Base-by-base conservation (phyloP, 371 early-diverging fungal genomes). In the Mucor sp. region DNA sequence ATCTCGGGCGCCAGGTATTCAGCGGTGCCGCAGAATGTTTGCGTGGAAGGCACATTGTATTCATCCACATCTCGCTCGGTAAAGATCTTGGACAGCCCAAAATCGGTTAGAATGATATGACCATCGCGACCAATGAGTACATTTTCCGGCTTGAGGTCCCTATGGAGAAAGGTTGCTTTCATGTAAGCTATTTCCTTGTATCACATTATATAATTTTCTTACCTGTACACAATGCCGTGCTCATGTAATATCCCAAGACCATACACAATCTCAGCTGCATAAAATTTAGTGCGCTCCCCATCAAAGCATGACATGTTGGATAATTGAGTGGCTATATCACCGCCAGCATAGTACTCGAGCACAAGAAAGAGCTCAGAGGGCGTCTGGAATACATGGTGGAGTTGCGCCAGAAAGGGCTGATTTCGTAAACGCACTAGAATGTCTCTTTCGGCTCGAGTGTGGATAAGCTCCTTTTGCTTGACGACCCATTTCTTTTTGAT, bases 11-110 rank as follows among this genome's bases (percentile, higher is more conserved):
- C 85, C 27, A 93, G 72, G 63, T 94, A 94, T 62, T 96, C 98
- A 2, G 97, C 93, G 0, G 99, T 97, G 5, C 99, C 99, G 70
- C 98, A 96, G 71, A 96, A 95, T 0, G 97, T 97, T 59, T 87
- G 88, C 43, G 96, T 96, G 57, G 79, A 80, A n/a, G 72, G 70
- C 8, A 65, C 58, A 32, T 55, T 65, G 9, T 71, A 58, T 47
- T 69, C 72, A 37, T 69, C 58, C 3, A 78, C 27, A n/a, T 73
- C 71, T n/a, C 58, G 41, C 6, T 74, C 32, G 41, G 74, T 43
- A 39, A 90, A 87, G 15, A 89, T 84, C 66, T 91, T 93, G 28
- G 91, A 91, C 12, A 97, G 76, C 0, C 97, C 95, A 77, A 97
- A 95, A 72, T 96, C 97, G 0, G 93, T 87, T 37, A 97, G 74